A percentile compares a stretch with the other conserved stretches of the same genome.
phyloP scores from a whole-genome alignment of 2,329 filamentous ascomycete genomes.

The Pseudocercospora eumusae region DNA sequence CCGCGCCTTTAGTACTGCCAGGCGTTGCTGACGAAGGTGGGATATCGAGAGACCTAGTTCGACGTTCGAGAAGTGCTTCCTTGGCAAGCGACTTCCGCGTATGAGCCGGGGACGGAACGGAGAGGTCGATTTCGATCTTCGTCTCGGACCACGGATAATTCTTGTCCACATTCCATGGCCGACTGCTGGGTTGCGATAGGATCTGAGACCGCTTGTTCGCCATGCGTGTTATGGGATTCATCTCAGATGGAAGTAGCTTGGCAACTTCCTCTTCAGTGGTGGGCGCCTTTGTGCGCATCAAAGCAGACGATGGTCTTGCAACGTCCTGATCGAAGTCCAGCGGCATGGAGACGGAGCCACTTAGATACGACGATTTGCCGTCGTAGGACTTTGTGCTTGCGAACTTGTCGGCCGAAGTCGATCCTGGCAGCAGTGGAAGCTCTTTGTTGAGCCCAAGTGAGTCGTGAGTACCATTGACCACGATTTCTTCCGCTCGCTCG shows the following conservation, averaged over 20 bases:
- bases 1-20: slow-evolving; percentile 34
- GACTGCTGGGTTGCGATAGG: slow-evolving; percentile 41
- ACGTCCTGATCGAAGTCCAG: slow-evolving; percentile 32
- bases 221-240: slow-evolving; percentile 39
- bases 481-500: slow-evolving; percentile 42
- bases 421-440: slow-evolving; percentile 40
- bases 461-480: slow-evolving; percentile 42
- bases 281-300: slow-evolving; percentile 36
- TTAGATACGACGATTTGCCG: slow-evolving; percentile 35
- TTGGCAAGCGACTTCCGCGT: slow-evolving; percentile 35
- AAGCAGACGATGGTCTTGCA: slow-evolving; percentile 34
- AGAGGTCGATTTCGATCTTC: slow-evolving; percentile 45
- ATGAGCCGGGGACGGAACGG: slow-evolving; percentile 38
- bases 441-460: slow-evolving; percentile 41
- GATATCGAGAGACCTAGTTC: slow-evolving; percentile 34
- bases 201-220: slow-evolving; percentile 38
- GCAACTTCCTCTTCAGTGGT: slow-evolving; percentile 38
- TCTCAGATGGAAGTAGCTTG: slow-evolving; percentile 36
- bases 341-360: slow-evolving; percentile 39
- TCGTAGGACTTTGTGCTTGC: slow-evolving; percentile 29
- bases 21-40: slow-evolving; percentile 20
- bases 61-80: slow-evolving; percentile 34
- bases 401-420: slow-evolving; percentile 34
- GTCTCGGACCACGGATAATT: slow-evolving; percentile 50
- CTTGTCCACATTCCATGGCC: slow-evolving; percentile 52